Base-by-base conservation (phyloP, 139 green algal species). In the Eudorina sp. region DNA sequence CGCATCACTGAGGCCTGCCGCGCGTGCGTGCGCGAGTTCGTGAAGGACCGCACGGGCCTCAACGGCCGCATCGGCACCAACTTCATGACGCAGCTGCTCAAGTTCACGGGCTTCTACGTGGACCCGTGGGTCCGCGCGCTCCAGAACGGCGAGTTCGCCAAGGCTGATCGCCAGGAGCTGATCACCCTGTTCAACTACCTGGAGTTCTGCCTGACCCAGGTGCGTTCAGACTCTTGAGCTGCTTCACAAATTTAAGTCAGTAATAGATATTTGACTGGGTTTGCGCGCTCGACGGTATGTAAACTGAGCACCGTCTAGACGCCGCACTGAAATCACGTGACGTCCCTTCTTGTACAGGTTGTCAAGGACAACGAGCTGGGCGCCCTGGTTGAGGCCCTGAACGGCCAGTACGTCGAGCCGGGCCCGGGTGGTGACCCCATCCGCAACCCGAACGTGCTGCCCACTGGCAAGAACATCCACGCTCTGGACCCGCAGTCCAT, bases 391-490 rank as follows among this genome's bases (percentile, higher is more conserved):
- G 92, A 98, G 89, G 97, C 95, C 0, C 94, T 99, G 66, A 89
- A 97, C 55, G 98, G 98, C 82, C 88, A 96, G 92, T 99, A 99
- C 90, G 94, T 97, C 1, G 90, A 97, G 90, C 98, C 98, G n/a
- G 98, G 98, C 46, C 98, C 98, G 4, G 98, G 98, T 34, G 98
- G 98, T 60, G 98, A 99, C 95, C 98, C 98, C 86, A 99, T 99
- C 94, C 96, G 97, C 89, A 99, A 99, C 96, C 98, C 98, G 19
- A 90, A 89, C 82, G 98, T 99, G 81, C 95, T 99, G 87, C 98
- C 98, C 69, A 99, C 98, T 11, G 98, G 98, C 91, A 99, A 99
- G 94, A 99, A 99, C 97, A 99, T 99, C 94, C 98, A 99, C 90
- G 98, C 98, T 3, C 94, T 99, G 70, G 98, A 99, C 94, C 98